phyloP scores from a whole-genome alignment of 1,139 yeast genomes.

The Magnusiomyces clavatus region DNA sequence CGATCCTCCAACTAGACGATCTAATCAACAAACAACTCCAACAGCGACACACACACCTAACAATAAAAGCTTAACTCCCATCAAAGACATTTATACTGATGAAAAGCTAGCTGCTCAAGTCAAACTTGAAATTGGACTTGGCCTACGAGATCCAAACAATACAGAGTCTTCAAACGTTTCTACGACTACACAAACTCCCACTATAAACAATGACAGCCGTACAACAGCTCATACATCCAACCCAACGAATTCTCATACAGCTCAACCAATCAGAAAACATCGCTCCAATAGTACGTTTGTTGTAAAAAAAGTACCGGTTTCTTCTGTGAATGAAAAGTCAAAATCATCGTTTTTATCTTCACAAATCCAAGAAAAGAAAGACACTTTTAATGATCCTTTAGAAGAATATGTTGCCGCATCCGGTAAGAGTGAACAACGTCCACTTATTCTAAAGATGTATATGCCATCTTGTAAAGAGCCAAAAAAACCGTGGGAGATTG shows the following conservation, averaged over 20 bases:
- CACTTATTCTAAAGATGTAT: slow-evolving; percentile 33
- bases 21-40: neutral
- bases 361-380: slow-evolving; percentile 27
- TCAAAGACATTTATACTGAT: slow-evolving; percentile 2
- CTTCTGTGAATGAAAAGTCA: neutral
- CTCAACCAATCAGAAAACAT: neutral
- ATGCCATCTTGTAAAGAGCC: slow-evolving; percentile 33
- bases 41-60: neutral
- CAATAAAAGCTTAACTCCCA: neutral
- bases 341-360: slow-evolving; percentile 23
- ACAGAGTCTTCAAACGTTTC: slow-evolving; percentile 1
- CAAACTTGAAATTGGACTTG: slow-evolving; percentile 14
- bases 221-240: neutral
- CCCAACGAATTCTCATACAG: too few relatives aligned
- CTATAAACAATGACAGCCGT: neutral
- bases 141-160: slow-evolving; percentile 6
- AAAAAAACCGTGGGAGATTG: slow-evolving; percentile 30
- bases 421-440: slow-evolving; percentile 32
- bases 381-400: slow-evolving; percentile 33
- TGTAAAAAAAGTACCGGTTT: slow-evolving; percentile 6
- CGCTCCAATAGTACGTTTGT: neutral
- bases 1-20: neutral
- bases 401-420: slow-evolving; percentile 36
- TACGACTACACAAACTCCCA: neutral
- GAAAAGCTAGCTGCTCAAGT: slow-evolving; percentile 11